phyloP scores from a whole-genome alignment of 2,329 filamentous ascomycete species.

The Monilinia laxa region DNA sequence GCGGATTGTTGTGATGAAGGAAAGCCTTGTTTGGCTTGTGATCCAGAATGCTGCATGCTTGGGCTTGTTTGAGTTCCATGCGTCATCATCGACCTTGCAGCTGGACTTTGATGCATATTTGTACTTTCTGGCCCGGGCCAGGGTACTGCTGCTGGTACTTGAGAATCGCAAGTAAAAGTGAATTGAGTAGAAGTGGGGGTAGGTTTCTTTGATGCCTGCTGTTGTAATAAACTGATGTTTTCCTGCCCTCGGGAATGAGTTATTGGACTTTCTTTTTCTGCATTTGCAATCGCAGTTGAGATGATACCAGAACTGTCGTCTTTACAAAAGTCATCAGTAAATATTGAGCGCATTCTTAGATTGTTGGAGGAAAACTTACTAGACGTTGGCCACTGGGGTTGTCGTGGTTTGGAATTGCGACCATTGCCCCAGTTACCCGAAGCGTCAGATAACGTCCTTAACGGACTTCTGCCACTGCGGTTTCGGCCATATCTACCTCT shows the following conservation, averaged over 20 bases:
- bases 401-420: conserved; percentile 38
- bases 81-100: conserved; percentile 35
- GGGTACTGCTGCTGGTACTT: conserved; percentile 74
- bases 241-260: conserved; percentile 65
- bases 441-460: conserved; percentile 59
- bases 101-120: conserved; percentile 33
- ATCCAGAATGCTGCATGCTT: conserved; percentile 29
- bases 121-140: conserved; percentile 58
- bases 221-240: conserved; percentile 75
- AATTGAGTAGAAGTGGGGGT: conserved; percentile 81
- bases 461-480: conserved; percentile 59
- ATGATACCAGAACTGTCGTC: conserved; percentile 75
- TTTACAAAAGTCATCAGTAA: conserved; percentile 38
- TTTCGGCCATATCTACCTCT: conserved; percentile 77
- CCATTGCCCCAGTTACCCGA: conserved; percentile 41
- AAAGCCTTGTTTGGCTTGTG: conserved; percentile 35
- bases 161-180: conserved; percentile 93
- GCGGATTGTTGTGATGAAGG: conserved; percentile 39
- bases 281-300: conserved; percentile 89
- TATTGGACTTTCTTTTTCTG: conserved; percentile 62
- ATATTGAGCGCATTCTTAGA: conserved; percentile 21
- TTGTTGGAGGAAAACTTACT: conserved; percentile 33
- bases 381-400: conserved; percentile 38
- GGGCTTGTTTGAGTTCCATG: conserved; percentile 41
- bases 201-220: conserved; percentile 60